These are phyloP conservation scores for Venturia carpophila DNA, from an alignment of 2,329 filamentous ascomycete species.

Conservation along the genomic window DNA sequence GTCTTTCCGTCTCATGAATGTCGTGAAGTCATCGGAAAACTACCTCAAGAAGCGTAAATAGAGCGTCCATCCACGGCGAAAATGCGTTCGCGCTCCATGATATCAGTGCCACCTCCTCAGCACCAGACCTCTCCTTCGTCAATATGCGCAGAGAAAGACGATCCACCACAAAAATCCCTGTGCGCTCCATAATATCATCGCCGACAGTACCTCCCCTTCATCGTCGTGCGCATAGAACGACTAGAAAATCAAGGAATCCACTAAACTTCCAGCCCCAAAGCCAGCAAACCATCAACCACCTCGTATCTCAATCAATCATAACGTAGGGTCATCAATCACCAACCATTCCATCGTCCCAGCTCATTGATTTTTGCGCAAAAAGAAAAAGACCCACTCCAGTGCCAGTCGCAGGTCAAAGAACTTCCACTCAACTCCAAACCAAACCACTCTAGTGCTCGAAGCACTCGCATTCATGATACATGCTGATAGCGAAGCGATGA, in stretches of 20 bases:
- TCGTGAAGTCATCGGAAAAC: background rate
- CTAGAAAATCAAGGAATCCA: background rate
- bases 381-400: background rate
- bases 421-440: background rate
- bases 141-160: no score
- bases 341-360: background rate
- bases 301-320: background rate
- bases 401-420: background rate
- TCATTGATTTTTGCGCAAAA: background rate
- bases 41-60: background rate
- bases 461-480: constrained; percentile 4
- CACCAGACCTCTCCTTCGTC: no score
- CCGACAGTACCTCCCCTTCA: background rate
- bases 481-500: constrained; percentile 1
- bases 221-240: background rate
- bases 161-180: no score
- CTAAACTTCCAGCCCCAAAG: background rate
- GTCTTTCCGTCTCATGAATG: background rate
- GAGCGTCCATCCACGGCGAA: background rate
- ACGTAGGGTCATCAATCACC: background rate
- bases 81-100: no score
- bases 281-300: background rate
- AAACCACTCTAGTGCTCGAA: background rate
- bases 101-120: no score
- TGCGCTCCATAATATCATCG: no score